Base-by-base conservation (phyloP, 139 green algal species). In the Chlorella sp. region DNA sequence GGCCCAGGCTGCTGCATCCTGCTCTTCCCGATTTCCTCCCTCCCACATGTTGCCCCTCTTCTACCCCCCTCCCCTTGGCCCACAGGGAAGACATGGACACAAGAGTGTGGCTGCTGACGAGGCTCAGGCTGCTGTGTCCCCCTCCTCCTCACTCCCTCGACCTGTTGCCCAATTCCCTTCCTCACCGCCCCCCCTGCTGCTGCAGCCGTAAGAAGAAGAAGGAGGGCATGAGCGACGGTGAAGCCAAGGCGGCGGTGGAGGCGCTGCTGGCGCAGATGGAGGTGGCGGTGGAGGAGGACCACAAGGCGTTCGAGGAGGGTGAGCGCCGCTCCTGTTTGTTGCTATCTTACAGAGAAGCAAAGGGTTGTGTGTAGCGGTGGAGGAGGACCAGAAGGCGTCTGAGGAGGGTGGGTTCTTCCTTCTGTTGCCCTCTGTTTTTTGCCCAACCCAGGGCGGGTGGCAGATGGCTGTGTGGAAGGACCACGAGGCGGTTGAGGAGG, bases 221-320 rank as follows among this genome's bases (percentile, higher is more conserved):
- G 66, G 28, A 53, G 57, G 78, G n/a, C 1, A 40, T 75, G 53
- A 79, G 34, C 18, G 91, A 82, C 19, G 32, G 28, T 5, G 87
- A 94, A 34, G 91, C 84, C 32, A 90, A 92, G 66, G 82, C 40
- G 36, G 61, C 39, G 2, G 92, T 95, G 61, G 92, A 95, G 37
- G 87, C 81, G 32, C 79, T 94, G 16, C 61, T 95, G n/a, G 86
- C 88, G 9, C 78, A 83, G 71, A 95, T 95, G 93, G 93, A 96
- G 87, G 82, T 91, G 66, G 95, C 95, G 37, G 92, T 91, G 16
- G 92, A 96, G 87, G 77, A 85, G 37, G 95, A 97, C 82, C 87
- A 93, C 22, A 81, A 91, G 15, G 93, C 91, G 40, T 95, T 95
- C 61, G 77, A 91, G 32, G 32, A 88, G 30, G 82, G 82, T 84